These are phyloP conservation scores for Vararia minispora DNA, from an alignment of 768 basidiomycete species.

Conservation along the genomic window DNA sequence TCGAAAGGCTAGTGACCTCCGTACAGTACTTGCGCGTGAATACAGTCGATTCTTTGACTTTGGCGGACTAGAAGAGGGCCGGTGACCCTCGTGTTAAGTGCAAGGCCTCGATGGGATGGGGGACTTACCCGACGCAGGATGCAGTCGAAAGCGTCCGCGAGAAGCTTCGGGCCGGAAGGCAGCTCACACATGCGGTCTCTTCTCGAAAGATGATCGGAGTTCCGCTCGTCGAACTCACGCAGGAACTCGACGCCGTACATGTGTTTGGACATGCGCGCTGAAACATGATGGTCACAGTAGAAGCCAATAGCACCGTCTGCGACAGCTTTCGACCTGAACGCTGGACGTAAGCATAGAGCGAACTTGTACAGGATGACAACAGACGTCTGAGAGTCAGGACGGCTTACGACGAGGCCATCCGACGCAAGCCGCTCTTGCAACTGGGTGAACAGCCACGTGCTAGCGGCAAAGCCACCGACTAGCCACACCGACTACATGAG, in stretches of 20 bases:
- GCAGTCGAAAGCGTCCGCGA: conserved; percentile 77
- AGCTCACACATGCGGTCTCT: conserved; percentile 60
- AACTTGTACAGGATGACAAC: neutral
- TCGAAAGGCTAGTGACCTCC: conserved; percentile 64
- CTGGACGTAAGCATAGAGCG: conserved; percentile 2
- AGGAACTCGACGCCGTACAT: conserved; percentile 80
- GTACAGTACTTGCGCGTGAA: conserved; percentile 78
- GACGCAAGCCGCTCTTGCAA: conserved; percentile 56
- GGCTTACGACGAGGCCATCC: conserved; percentile 48
- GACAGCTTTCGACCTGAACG: conserved; percentile 65
- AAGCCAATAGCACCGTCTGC: conserved; percentile 79
- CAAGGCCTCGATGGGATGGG: neutral
- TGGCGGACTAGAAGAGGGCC: conserved; percentile 36
- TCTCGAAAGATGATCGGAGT: conserved; percentile 56
- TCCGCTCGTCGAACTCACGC: conserved; percentile 50
- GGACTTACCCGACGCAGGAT: conserved; percentile 54
- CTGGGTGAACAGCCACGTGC: conserved; percentile 69
- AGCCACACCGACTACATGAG: conserved; percentile 62
- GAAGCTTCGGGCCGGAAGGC: conserved; percentile 65
- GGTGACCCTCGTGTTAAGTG: conserved; percentile 1
- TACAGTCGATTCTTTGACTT: conserved; percentile 73
- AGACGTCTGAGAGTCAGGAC: conserved; percentile 74
- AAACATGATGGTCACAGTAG: conserved; percentile 78
- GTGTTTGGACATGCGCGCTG: conserved; percentile 65
- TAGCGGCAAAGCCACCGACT: conserved; percentile 77